These are phyloP conservation scores for Calycina marina DNA, from an alignment of 2,329 filamentous ascomycete species.

Conservation along the genomic window DNA sequence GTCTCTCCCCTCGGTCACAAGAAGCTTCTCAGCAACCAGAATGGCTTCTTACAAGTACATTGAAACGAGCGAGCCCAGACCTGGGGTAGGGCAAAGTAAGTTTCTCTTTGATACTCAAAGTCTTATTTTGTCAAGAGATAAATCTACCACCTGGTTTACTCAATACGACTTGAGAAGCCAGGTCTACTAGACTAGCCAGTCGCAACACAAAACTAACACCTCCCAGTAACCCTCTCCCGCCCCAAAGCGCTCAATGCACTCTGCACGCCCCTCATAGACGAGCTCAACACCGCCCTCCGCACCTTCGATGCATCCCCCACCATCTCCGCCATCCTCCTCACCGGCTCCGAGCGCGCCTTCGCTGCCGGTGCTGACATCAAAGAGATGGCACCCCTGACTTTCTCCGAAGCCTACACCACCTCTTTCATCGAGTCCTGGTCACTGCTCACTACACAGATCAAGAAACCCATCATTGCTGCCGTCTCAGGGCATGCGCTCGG, in stretches of 20 bases:
- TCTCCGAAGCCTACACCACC: conserved; percentile 70
- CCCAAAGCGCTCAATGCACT: conserved; percentile 94
- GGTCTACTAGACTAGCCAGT: too few species aligned
- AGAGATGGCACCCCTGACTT: conserved; percentile 90
- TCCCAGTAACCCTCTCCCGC: conserved; percentile 74
- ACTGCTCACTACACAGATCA: conserved; percentile 64
- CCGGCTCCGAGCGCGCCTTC: conserved; percentile 80
- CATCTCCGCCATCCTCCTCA: conserved; percentile 68
- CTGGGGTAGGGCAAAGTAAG: conserved; percentile 79
- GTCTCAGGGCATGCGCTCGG: conserved; percentile 91
- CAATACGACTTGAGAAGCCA: too few species aligned
- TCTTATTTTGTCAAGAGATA: too few species aligned
- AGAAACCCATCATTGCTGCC: conserved; percentile 88
- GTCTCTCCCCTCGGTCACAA: conserved; percentile 17
- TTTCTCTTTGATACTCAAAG: background rate
- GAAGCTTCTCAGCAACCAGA: conserved; percentile 19
- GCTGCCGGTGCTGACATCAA: conserved; percentile 97
- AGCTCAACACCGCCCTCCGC: conserved; percentile 68
- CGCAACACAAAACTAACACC: conserved; percentile 3
- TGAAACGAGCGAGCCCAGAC: conserved; percentile 65
- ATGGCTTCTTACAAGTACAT: conserved; percentile 58
- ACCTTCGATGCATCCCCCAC: conserved; percentile 54
- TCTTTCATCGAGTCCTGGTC: conserved; percentile 97
- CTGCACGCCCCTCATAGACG: conserved; percentile 75
- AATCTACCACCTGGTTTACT: too few species aligned